Conservation (phyloP, 1,284 basidiomycete species). For the Ganoderma lucidum region DNA sequence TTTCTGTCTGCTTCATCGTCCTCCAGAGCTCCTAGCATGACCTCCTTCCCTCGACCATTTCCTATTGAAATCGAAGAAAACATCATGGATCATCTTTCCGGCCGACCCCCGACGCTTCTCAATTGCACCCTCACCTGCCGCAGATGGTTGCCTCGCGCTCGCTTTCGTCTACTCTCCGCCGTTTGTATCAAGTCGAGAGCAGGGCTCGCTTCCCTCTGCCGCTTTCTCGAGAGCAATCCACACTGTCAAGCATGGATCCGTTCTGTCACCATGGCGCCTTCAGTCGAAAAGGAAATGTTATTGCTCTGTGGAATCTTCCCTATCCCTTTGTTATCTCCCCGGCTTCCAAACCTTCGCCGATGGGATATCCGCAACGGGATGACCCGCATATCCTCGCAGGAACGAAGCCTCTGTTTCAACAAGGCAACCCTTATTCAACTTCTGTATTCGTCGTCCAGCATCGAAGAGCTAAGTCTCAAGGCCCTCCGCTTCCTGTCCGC, state of each 20-base stretch:
- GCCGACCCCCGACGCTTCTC: background rate
- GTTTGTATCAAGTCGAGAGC: background rate
- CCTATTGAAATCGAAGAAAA: slow-evolving; percentile 54
- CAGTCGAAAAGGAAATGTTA: background rate
- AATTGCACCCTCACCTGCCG: background rate
- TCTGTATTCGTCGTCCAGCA: background rate
- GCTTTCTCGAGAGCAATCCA: background rate
- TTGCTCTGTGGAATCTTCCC: background rate
- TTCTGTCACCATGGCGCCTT: background rate
- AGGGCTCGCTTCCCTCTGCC: background rate
- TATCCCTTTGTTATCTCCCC: background rate
- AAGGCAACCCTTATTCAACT: background rate
- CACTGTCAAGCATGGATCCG: background rate
- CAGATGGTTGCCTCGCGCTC: background rate
- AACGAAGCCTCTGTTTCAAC: background rate
- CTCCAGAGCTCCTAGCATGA: background rate
- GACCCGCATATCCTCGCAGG: background rate
- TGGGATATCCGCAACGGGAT: background rate
- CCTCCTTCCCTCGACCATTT: slow-evolving; percentile 9
- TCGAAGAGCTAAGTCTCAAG: background rate
- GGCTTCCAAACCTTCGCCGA: background rate
- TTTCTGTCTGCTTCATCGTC: background rate
- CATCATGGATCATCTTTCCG: slow-evolving; percentile 41
- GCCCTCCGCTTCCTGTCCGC: background rate
- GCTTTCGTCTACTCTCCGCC: background rate